Evolutionary conservation across 2,329 filamentous ascomycete genomes (phyloP).

Genomic region (Metarhizium brunneum): DNA sequence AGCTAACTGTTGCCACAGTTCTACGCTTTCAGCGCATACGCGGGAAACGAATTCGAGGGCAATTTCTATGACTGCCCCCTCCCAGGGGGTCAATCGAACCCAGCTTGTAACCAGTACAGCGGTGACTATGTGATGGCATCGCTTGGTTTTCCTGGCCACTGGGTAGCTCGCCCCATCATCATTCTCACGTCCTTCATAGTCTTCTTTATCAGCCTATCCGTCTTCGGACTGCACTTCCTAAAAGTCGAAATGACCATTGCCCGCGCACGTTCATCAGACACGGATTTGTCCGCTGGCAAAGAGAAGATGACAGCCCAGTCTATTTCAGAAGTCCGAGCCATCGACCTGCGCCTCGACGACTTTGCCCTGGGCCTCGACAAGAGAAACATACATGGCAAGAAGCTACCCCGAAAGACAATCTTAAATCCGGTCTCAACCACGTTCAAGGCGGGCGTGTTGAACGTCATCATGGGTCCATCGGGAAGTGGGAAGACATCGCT

Average conservation of each 20-base stretch:
- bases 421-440: conserved; percentile 56
- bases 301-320: conserved; percentile 54
- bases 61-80: conserved; percentile 66
- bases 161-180: conserved; percentile 59
- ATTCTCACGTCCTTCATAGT: conserved; percentile 51
- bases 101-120: conserved; percentile 58
- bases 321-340: conserved; percentile 42
- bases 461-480: conserved; percentile 73
- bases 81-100: conserved; percentile 51
- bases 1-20: conserved; percentile 33
- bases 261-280: conserved; percentile 47
- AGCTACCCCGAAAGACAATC: conserved; percentile 46
- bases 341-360: conserved; percentile 54
- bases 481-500: conserved; percentile 70
- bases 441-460: conserved; percentile 60
- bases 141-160: conserved; percentile 57
- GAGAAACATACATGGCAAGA: conserved; percentile 41
- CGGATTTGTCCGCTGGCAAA: conserved; percentile 59
- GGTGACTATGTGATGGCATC: conserved; percentile 60
- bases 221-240: conserved; percentile 52
- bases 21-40: conserved; percentile 63
- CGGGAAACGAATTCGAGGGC: conserved; percentile 62
- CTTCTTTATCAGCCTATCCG: conserved; percentile 53
- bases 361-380: conserved; percentile 60
- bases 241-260: conserved; percentile 63